Percentiles rank a stretch among this genome's conserved stretches.
Conservation (phyloP, 345 rosid species). For the Eucalyptus microcorys region DNA sequence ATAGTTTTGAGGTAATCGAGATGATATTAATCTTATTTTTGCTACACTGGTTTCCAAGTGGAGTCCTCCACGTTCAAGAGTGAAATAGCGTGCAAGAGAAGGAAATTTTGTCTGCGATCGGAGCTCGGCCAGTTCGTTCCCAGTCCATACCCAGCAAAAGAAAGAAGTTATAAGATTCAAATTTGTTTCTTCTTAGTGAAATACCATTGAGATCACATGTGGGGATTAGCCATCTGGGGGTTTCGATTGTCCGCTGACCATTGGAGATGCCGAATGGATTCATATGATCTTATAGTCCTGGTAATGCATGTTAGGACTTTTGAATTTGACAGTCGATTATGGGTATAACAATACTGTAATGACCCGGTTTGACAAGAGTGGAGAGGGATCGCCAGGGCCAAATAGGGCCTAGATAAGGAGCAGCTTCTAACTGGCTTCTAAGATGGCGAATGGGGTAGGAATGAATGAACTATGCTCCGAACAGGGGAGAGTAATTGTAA, state of each 20-base stretch:
- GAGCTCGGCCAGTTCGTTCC: not conserved
- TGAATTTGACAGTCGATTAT: not conserved
- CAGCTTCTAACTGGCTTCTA: rapidly evolving
- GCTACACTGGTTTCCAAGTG: not conserved
- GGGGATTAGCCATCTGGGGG: not conserved
- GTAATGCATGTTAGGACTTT: not conserved
- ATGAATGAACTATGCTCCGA: too few relatives aligned
- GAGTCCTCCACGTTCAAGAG: not conserved
- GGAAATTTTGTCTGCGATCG: not conserved
- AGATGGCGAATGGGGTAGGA: rapidly evolving
- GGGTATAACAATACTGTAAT: rapidly evolving
- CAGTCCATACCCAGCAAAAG: not conserved
- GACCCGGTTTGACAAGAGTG: rapidly evolving
- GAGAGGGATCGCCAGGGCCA: rapidly evolving
- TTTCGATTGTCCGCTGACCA: not conserved
- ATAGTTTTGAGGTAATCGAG: not conserved
- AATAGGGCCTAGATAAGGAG: too few relatives aligned
- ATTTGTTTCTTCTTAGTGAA: not conserved
- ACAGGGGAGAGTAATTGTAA: too few relatives aligned
- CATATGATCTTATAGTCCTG: not conserved
- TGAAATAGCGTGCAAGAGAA: not conserved
- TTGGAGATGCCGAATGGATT: not conserved
- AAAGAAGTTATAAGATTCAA: not conserved
- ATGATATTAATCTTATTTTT: not conserved
- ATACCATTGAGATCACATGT: not conserved